Base-by-base conservation (phyloP, 179 eudicot species). In the Spinacia oleracea region DNA sequence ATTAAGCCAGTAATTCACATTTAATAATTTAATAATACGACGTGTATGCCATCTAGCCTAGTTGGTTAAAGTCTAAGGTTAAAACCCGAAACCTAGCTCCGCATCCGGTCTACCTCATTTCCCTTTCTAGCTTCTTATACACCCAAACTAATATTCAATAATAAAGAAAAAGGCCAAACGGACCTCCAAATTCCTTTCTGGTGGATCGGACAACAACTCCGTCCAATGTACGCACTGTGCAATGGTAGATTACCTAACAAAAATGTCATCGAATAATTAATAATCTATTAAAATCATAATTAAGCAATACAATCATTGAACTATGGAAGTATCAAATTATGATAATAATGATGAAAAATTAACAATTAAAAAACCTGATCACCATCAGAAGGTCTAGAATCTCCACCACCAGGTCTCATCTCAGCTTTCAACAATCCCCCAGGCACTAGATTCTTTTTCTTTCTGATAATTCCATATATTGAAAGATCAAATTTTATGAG, bases 361-460 rank as follows among this genome's bases (percentile, higher is more conserved):
- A 50, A 1, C 15, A 14, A 48, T 21, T 4, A 29, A 14, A 14
- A 21, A 72, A 93, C 99, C 99, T 92, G 99, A 92, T 96, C 93
- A 74, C 97, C 99, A 67, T 92, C 97, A 7, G 88, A 77, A 6
- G 99, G 97, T 55, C 60, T 88, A 20, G 85, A 82, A 21, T 92
- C 94, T 51, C 97, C 96, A 9, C 84, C 93, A 63, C 98, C 99
- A 77, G 96, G 93, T 82, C 98, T 87, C 25, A 96, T 50, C 65
- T 90, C 85, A 73, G 97, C 99, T 81, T 96, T 96, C 88, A 91
- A 81, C 89, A 96, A 86, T 6, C 94, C 92, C 16, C 98, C 99
- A 38, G 98, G 96, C 31, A 84, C 89, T 60, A 96, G 87, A 76
- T 96, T 90, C 89, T 85, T 84, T 79, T 84, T 90, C 93, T 98